Base-by-base conservation (phyloP, 2,329 filamentous ascomycete genomes). In the Neonectria faginata region DNA sequence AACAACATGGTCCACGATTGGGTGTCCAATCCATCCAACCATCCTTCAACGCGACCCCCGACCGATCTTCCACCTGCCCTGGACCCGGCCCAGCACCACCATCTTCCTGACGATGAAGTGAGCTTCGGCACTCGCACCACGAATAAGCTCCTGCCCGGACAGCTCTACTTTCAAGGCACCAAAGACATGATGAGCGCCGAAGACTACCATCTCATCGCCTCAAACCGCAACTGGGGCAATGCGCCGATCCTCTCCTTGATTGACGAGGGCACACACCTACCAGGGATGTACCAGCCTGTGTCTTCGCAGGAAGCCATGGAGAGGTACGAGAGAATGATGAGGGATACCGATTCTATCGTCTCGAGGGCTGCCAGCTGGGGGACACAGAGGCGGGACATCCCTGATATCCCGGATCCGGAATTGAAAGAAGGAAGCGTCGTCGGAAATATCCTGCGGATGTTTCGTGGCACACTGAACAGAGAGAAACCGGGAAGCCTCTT, bases 361-460 rank as follows among this genome's bases (percentile, higher is more conserved):
- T 91, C 88, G 2, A 81, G 86, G 66, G 85, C 88, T 14, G 90
- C 90, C 20, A 93, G 90, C 0, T 89, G 91, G 83, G 91, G 91
- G 14, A 93, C 91, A 2, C 85, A 88, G 8, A 85, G 89, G 47
- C 85, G 86, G 61, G 90, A 90, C 75, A 81, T 91, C 53, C 87
- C 89, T 1, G 88, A 85, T 68, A 71, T 84, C 60, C 67, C 81
- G 5, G 89, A 92, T 61, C 79, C 88, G 27, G 88, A 81, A 22
- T 67, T 76, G 10, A 75, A 90, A 45, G 86, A 84, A 42, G 87
- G 84, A 18, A 79, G 90, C 45, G 83, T 82, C 7, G 85, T 85
- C 58, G 88, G 89, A 22, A 88, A 84, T 62, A 83, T 92, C 41
- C 77, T 91, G 44, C 91, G 90, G 72, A 89, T 87, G 75, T 79